Evolutionary conservation across 2,329 filamentous ascomycete genomes (phyloP), one percentile per base, ranked within the genome.

Genomic region (Penicillium italicum): DNA sequence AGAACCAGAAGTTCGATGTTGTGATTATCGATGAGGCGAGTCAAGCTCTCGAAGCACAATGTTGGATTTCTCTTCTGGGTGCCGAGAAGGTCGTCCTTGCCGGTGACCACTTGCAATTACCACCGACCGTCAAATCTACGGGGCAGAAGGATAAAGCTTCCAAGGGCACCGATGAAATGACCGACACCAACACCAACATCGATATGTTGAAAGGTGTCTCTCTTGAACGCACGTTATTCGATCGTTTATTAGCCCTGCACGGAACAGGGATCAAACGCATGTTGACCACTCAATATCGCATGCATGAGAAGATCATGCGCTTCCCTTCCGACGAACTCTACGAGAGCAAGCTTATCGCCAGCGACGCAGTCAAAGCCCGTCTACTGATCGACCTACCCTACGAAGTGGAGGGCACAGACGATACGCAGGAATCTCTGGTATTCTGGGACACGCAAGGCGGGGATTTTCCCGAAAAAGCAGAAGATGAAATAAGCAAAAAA

Each of bases 361-460:
- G 89, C 1, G 89, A 93, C 5, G 79, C 80, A 0, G 94, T 97
- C 59, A 89, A 87, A 70, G 77, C 76, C 5, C 84, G 92, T 16
- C 76, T 97, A 7, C 80, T 99, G 9, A 87, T 80, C 49, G 88
- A 91, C 60, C 74, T 99, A 5, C 84, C 87, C 0, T 96, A 96
- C 69, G 84, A 84, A 10, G 87, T 97, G 0, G 69, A 85, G 55
- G 87, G 89, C 49, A 91, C 84, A 0, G 94, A 97, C 61, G 90
- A 99, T 66, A 97, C 93, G 0, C 82, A 75, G 45, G 91, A 96
- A 73, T 90, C 94, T 0, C 75, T 99, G 2, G 84, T 99, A 10
- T 97, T 97, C 74, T 95, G 91, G 72, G 94, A 99, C 69, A 99
- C 94, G 0, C 94, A 97, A 72, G 94, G 94, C 10, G 94, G 92